phyloP scores from a whole-genome alignment of 73 alveolate species.

The Symbiodinium pilosum region DNA sequence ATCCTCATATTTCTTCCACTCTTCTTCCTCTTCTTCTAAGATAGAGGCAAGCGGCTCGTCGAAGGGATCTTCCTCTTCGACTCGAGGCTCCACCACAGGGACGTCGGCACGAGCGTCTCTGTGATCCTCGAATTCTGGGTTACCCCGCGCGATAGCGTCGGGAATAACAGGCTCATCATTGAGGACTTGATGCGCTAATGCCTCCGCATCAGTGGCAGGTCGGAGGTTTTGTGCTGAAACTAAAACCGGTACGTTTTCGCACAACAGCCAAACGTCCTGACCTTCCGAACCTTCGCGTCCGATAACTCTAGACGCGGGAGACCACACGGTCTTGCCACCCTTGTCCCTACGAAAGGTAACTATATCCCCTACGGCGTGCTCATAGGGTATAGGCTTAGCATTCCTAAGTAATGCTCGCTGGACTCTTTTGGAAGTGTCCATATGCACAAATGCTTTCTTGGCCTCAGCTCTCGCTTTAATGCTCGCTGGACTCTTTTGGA shows the following conservation, averaged over 20 bases:
- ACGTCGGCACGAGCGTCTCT: neutral
- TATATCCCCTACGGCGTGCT: neutral
- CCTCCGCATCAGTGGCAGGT: neutral
- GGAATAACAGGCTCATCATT: neutral
- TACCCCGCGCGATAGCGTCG: neutral
- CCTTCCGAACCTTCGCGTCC: neutral
- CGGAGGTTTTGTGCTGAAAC: neutral
- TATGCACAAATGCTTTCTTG: neutral
- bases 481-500: neutral
- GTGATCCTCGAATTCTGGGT: neutral
- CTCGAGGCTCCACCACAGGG: neutral
- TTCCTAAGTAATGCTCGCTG: neutral
- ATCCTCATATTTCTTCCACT: neutral
- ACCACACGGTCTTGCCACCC: slow-evolving; percentile 9
- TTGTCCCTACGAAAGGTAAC: neutral
- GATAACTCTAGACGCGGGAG: neutral
- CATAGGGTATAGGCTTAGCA: neutral
- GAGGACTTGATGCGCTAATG: neutral
- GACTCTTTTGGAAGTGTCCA: neutral
- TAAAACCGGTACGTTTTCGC: slow-evolving; percentile 1
- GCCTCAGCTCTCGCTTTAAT: neutral
- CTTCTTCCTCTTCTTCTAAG: neutral
- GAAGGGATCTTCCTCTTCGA: neutral
- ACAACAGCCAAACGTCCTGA: neutral
- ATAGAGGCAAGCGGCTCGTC: neutral